A percentile compares a stretch with the other conserved stretches of the same genome.
phyloP scores from a whole-genome alignment of 2,329 filamentous ascomycete genomes.

The Colletotrichum lentis region DNA sequence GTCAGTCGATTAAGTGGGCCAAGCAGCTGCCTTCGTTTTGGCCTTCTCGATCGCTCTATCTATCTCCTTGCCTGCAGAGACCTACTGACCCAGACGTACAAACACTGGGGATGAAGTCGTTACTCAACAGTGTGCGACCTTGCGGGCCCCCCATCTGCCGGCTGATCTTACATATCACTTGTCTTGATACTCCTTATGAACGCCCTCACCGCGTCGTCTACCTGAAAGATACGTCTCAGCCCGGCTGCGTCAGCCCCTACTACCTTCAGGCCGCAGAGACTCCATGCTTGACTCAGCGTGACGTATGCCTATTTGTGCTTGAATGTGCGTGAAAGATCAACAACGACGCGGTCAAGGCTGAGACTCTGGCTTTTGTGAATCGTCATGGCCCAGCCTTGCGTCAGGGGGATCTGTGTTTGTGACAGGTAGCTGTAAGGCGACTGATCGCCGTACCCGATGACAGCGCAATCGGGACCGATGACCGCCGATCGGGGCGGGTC shows the following conservation, averaged over 20 bases:
- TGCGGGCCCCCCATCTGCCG: background rate
- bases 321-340: slow-evolving; percentile 7
- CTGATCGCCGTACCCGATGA: background rate
- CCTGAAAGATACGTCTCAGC: slow-evolving; percentile 6
- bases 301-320: slow-evolving; percentile 7
- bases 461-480: slow-evolving; percentile 1
- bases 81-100: no score
- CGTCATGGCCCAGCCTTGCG: slow-evolving; percentile 12
- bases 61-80: no score
- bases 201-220: slow-evolving; percentile 12
- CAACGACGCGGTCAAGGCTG: slow-evolving; percentile 13
- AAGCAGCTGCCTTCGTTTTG: no score
- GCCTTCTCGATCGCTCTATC: no score
- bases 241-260: background rate
- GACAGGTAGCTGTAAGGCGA: background rate
- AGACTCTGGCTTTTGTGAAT: slow-evolving; percentile 23
- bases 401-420: slow-evolving; percentile 11
- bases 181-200: background rate
- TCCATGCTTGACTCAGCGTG: slow-evolving; percentile 9
- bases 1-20: no score
- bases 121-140: background rate
- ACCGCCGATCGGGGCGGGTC: background rate
- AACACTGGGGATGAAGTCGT: no score
- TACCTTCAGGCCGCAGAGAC: slow-evolving; percentile 6
- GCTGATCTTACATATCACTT: background rate